Conservation (phyloP, 305 asterid genomes). For the Fraxinus sp. region DNA sequence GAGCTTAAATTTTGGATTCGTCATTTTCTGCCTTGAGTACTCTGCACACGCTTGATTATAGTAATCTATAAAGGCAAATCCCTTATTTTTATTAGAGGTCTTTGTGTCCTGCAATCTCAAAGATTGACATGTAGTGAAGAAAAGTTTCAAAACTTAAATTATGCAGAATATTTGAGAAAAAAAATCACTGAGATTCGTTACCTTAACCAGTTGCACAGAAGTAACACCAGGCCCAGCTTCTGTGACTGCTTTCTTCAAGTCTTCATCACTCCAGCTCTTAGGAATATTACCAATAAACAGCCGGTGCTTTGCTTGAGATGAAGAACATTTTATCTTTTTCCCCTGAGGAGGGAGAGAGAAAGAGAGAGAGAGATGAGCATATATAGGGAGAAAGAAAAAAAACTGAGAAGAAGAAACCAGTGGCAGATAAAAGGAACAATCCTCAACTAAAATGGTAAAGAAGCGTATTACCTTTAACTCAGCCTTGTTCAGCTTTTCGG, state of each 20-base stretch:
- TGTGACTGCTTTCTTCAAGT: slow-evolving; percentile 37
- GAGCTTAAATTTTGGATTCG: slow-evolving; percentile 43
- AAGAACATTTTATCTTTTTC: slow-evolving; percentile 42
- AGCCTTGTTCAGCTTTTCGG: slow-evolving; percentile 30
- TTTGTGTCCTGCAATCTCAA: slow-evolving; percentile 38
- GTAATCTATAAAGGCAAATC: slow-evolving; percentile 52
- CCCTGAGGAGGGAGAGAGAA: slow-evolving; percentile 28
- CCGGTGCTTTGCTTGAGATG: slow-evolving; percentile 50
- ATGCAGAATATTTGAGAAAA: background rate
- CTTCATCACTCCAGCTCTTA: slow-evolving; percentile 45
- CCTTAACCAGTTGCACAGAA: slow-evolving; percentile 45
- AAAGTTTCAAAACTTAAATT: background rate
- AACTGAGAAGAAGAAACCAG: background rate
- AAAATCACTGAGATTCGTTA: background rate
- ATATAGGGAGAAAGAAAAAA: no score
- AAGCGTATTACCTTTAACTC: slow-evolving; percentile 41
- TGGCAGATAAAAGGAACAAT: background rate
- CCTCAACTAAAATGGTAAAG: background rate
- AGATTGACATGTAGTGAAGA: background rate
- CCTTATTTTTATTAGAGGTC: slow-evolving; percentile 45
- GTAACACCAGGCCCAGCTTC: slow-evolving; percentile 48
- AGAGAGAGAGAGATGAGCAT: background rate
- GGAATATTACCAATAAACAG: slow-evolving; percentile 56
- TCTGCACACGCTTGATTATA: slow-evolving; percentile 58
- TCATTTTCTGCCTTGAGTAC: slow-evolving; percentile 46